Evolutionary conservation across 2,329 filamentous ascomycete species (phyloP), one percentile per base, ranked within the genome.

Genomic region (Cytospora leucostoma): DNA sequence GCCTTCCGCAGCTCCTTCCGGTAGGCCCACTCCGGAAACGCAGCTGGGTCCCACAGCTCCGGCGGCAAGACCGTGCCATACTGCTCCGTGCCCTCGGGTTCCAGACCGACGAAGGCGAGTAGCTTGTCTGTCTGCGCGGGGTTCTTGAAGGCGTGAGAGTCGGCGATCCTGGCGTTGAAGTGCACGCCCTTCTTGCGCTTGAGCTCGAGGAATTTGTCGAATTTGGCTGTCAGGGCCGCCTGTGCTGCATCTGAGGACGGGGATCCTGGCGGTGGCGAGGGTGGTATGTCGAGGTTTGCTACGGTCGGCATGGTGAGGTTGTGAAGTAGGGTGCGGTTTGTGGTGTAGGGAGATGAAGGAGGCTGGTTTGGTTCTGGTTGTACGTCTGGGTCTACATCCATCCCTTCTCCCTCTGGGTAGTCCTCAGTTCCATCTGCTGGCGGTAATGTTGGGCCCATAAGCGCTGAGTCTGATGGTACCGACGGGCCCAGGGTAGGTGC

Each of bases 81-180:
- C 75, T 91, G 88, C 32, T 81, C 82, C 56, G 79, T 77, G 4
- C 67, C 73, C 27, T 74, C 78, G 10, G 68, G 68, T 56, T 68
- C 70, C 4, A 76, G 38, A 1, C 81, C 84, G 15, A 88, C 87
- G 76, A 92, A 93, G 32, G 80, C 81, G 78, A 92, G 81, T 61
- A 94, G 79, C 75, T 91, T 92, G 66, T 89, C 86, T 74, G 87
- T 84, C 59, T 93, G 78, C 50, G 83, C 84, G 2, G 91, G 91
- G 71, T 94, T 94, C 58, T 85, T 84, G 64, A 93, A 78, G 8
- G 89, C 85, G 0, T 84, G 76, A 0, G 88, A 90, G 63, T 82
- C 81, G 40, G 89, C 84, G 10, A 95, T 79, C 66, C 89, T 88
- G 69, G 86, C 80, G 73, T 95, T 93, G 80, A 94, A 94, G 75